A percentile compares a stretch with the other conserved stretches of the same genome.
These are phyloP conservation scores for Amanita pallidorosea DNA, from an alignment of 768 basidiomycete genomes.

Conservation along the genomic window DNA sequence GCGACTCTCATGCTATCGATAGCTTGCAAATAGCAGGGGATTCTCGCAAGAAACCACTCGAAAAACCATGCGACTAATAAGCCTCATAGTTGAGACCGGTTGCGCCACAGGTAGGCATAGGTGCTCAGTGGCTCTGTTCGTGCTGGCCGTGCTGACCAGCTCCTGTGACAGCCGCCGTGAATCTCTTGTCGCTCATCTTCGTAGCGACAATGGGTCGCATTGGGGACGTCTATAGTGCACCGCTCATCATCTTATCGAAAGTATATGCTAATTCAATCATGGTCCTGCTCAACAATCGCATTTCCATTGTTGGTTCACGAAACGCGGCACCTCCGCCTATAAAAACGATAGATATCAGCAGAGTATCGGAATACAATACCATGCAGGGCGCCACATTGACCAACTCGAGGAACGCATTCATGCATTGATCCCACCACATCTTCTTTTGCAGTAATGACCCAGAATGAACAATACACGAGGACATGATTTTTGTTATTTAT, in stretches of 20 bases:
- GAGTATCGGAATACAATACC: neutral
- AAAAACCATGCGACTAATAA: slow-evolving; percentile 18
- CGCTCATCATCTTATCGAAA: slow-evolving; percentile 22
- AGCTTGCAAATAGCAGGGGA: slow-evolving; percentile 15
- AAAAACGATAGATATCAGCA: neutral
- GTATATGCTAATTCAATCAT: slow-evolving; percentile 23
- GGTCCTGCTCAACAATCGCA: slow-evolving; percentile 22
- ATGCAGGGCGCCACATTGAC: neutral
- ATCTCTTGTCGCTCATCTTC: slow-evolving; percentile 17
- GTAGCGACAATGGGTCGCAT: slow-evolving; percentile 17
- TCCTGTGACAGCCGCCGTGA: slow-evolving; percentile 16
- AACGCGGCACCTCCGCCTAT: neutral
- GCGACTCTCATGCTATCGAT: neutral
- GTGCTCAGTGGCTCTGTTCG: neutral
- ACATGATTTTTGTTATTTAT: too few relatives aligned
- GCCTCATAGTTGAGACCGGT: slow-evolving; percentile 26
- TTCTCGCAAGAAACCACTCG: slow-evolving; percentile 15
- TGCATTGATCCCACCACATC: neutral
- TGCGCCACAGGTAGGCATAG: slow-evolving; percentile 16
- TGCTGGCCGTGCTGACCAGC: neutral
- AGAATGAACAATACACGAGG: too few relatives aligned
- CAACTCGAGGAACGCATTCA: neutral
- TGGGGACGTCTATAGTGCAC: slow-evolving; percentile 18
- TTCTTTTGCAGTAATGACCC: too few relatives aligned
- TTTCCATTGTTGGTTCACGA: slow-evolving; percentile 12